phyloP scores from a whole-genome alignment of 148 eudicot species.

The Rhododendron kiyosumense region DNA sequence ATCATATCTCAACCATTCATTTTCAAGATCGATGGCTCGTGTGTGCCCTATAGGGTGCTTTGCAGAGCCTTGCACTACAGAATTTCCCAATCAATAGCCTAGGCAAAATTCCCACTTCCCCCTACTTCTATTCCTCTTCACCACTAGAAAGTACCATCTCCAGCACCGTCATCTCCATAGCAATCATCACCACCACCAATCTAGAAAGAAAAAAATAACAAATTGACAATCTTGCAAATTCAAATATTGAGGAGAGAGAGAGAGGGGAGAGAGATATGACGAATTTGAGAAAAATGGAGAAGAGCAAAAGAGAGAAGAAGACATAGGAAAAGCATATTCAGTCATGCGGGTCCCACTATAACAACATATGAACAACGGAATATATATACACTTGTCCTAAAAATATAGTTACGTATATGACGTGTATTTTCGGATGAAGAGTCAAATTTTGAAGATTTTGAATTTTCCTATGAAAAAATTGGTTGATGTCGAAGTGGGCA shows the following conservation, averaged over 20 bases:
- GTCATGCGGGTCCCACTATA: neutral
- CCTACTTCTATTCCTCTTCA: too few relatives aligned
- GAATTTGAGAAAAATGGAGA: neutral
- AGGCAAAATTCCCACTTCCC: too few relatives aligned
- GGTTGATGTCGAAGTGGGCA: neutral
- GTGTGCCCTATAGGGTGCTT: too few relatives aligned
- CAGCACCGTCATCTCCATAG: too few relatives aligned
- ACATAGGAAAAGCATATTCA: neutral
- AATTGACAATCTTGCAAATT: neutral
- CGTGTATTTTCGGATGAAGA: neutral
- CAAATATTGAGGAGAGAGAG: neutral
- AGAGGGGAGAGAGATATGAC: neutral
- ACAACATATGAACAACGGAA: neutral
- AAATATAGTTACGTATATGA: neutral
- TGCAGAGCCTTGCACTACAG: too few relatives aligned
- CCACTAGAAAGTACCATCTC: too few relatives aligned
- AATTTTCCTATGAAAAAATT: neutral
- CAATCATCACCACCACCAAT: too few relatives aligned
- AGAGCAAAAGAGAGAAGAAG: neutral
- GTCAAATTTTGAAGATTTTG: neutral
- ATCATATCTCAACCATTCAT: too few relatives aligned
- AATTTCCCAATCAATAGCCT: too few relatives aligned
- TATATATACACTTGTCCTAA: neutral
- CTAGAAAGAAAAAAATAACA: conserved; percentile 1
- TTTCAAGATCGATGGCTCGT: too few relatives aligned